Evolutionary conservation across 345 rosid genomes (phyloP), one percentile per base, ranked within the genome.

Genomic region (Litchi chinensis): DNA sequence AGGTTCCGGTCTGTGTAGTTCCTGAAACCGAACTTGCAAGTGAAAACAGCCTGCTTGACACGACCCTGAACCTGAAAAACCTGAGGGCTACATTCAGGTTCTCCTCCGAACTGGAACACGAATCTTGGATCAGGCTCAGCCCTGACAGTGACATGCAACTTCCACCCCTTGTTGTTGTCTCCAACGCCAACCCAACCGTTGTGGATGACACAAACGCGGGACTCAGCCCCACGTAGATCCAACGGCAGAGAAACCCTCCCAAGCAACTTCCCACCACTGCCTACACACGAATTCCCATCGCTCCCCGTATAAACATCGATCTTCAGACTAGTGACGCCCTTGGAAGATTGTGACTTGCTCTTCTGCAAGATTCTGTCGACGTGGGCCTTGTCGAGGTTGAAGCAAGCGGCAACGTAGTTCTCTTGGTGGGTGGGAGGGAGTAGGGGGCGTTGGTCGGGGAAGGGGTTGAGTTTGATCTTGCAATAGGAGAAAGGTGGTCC

Each of bases 61-160:
- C 81, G 90, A 71, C 98, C 98, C 65, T 94, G 98, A 54, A 96
- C 95, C 81, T 91, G 99, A 43, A 92, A 94, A 70, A 96, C 92
- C 89, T 91, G 99, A 13, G 99, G 99, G 65, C 98, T 96, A 37
- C 98, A 91, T 89, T 91, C 99, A 0, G 99, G 97, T 77, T 92
- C 95, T 4, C 97, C 95, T 52, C 87, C 98, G 74, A 92, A 96
- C 81, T 87, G 93, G 65, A 96, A 94, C 28, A 94, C 93, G 69
- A 91, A 96, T 83, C 99, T 90, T 9, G 99, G 98, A 67, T 96
- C 97, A 11, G 97, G 91, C 80, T 96, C 97, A 1, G 84, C 91
- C 79, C 89, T 87, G 41, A 91, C 90, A 43, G 85, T 85, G 56
- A 86, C 50, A 71, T 84, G 86, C 77, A 96, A 79, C 79, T 91